Evolutionary conservation across 2,329 filamentous ascomycete genomes (phyloP).

Genomic region (Alternaria incomplexa): DNA sequence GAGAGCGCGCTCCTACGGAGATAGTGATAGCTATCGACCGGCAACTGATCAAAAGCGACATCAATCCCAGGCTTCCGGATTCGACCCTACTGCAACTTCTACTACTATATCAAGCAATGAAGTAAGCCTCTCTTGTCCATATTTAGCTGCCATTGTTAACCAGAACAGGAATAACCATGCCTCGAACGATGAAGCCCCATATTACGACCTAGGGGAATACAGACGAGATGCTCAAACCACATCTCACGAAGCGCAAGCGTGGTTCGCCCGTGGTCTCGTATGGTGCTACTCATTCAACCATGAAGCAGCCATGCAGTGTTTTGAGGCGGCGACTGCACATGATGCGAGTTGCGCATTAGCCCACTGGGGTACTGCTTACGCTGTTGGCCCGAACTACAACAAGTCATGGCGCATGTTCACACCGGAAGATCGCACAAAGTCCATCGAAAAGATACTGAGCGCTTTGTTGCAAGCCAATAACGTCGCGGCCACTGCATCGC

Average conservation of each 20-base stretch:
- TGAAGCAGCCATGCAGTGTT: slow-evolving; percentile 68
- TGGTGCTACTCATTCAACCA: slow-evolving; percentile 78
- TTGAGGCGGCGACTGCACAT: slow-evolving; percentile 59
- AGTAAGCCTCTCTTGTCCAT: not conserved
- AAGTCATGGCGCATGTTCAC: slow-evolving; percentile 74
- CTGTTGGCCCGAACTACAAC: slow-evolving; percentile 75
- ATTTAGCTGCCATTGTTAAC: not conserved
- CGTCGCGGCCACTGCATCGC: not conserved
- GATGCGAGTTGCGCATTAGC: slow-evolving; percentile 59
- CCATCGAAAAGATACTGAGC: slow-evolving; percentile 63
- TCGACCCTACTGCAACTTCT: not conserved
- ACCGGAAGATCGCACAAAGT: slow-evolving; percentile 51
- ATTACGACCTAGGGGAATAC: not conserved
- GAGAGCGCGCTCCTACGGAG: not conserved
- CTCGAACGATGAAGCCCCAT: not conserved
- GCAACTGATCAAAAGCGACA: not conserved
- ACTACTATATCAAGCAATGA: not conserved
- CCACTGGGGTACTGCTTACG: slow-evolving; percentile 65
- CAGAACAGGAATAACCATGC: not conserved
- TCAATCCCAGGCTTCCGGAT: not conserved
- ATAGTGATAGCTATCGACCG: not conserved
- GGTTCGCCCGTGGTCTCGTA: slow-evolving; percentile 71
- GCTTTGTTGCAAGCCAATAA: not conserved
- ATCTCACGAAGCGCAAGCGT: slow-evolving; percentile 52
- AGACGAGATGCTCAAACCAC: not conserved